Conservation (phyloP, 2,329 filamentous ascomycete species). For the Apiospora arundinis region DNA sequence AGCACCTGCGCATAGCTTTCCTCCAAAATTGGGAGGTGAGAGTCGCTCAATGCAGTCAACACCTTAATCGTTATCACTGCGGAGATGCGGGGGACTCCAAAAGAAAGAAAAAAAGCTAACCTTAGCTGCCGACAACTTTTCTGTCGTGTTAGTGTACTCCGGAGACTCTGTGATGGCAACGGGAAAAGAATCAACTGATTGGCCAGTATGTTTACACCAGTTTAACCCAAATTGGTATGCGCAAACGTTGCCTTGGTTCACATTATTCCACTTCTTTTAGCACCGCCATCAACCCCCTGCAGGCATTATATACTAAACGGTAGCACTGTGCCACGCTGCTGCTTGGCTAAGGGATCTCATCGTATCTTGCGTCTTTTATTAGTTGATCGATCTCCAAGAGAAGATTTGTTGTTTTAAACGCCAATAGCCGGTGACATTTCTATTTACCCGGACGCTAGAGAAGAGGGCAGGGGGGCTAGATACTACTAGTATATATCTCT, state of each 20-base stretch:
- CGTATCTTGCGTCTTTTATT: background rate
- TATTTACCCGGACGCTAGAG: slow-evolving; percentile 8
- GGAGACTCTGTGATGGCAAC: background rate
- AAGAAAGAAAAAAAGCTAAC: background rate
- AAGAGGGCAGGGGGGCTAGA: background rate
- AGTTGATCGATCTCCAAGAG: background rate
- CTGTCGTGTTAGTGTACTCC: background rate
- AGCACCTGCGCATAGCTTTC: background rate
- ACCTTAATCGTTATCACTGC: background rate
- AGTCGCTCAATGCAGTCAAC: background rate
- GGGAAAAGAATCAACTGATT: background rate
- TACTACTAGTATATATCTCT: background rate
- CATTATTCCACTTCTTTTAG: background rate
- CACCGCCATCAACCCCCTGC: background rate
- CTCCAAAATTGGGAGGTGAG: background rate
- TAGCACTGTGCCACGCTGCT: background rate
- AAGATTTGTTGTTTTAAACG: background rate
- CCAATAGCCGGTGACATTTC: background rate
- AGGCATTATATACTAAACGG: background rate
- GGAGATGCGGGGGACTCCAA: background rate
- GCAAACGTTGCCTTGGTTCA: background rate
- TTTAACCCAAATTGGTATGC: background rate
- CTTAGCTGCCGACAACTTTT: background rate
- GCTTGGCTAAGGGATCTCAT: slow-evolving; percentile 6
- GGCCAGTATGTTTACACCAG: background rate